phyloP scores from a whole-genome alignment of 768 basidiomycete species.

The Leucosporidium creatinivorum region DNA sequence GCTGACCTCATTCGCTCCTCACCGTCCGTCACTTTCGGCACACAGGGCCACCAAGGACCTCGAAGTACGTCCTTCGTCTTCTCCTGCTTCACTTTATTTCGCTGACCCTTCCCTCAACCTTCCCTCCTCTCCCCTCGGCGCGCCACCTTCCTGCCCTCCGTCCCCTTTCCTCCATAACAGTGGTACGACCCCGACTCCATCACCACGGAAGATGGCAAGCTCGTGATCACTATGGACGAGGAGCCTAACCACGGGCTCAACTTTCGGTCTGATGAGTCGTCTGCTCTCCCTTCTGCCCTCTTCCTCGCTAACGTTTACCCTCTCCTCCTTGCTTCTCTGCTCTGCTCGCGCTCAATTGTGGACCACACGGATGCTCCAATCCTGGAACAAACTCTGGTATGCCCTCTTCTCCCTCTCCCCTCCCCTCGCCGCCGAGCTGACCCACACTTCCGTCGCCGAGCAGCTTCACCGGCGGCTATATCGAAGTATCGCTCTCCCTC shows the following conservation, averaged over 20 bases:
- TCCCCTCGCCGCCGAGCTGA: not conserved
- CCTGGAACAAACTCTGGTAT: conserved; percentile 35
- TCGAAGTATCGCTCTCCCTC: conserved; percentile 26
- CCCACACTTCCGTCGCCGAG: not conserved
- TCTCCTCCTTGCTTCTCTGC: too few relatives aligned
- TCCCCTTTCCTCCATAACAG: not conserved
- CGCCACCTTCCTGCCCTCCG: not conserved
- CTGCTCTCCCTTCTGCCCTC: not conserved
- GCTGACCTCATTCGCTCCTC: too few relatives aligned
- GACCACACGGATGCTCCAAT: too few relatives aligned
- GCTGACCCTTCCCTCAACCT: not conserved
- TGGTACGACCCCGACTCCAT: conserved; percentile 37
- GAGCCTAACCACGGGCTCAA: conserved; percentile 27
- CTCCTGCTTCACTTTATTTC: too few relatives aligned
- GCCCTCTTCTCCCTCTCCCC: not conserved
- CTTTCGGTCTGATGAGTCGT: conserved; percentile 21
- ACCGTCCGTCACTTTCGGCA: too few relatives aligned
- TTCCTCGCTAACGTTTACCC: too few relatives aligned
- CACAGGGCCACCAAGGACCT: too few relatives aligned
- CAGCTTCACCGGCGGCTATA: conserved; percentile 36
- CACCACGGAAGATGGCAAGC: conserved; percentile 41
- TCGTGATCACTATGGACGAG: conserved; percentile 30
- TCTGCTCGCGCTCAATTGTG: too few relatives aligned
- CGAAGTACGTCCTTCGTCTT: not conserved
- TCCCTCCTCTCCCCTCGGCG: not conserved